Evolutionary conservation across 208 protist genomes (phyloP).

Genomic region (Acanthamoeba sp.): DNA sequence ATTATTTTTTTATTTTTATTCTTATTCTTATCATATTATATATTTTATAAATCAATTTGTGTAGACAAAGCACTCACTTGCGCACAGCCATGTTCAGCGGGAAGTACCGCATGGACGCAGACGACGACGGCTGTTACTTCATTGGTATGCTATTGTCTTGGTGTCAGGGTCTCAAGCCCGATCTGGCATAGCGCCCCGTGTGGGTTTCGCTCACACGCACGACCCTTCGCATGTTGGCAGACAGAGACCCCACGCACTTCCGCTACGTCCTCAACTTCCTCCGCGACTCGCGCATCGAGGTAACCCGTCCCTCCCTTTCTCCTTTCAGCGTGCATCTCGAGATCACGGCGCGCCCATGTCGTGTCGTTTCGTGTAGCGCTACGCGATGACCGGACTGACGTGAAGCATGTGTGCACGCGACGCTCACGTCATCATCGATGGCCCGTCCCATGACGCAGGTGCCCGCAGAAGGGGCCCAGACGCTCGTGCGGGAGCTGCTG

Average conservation of each 20-base stretch:
- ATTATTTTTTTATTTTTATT: too few species aligned
- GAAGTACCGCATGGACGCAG: slow-evolving; percentile 45
- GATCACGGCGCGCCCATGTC: too few species aligned
- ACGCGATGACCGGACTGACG: too few species aligned
- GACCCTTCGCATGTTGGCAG: background rate
- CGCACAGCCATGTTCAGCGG: slow-evolving; percentile 67
- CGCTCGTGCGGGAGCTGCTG: slow-evolving; percentile 45
- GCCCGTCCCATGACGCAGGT: too few species aligned
- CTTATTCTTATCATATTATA: too few species aligned
- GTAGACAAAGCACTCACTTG: too few species aligned
- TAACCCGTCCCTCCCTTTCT: background rate
- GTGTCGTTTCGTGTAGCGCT: too few species aligned
- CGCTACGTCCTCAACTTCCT: slow-evolving; percentile 73
- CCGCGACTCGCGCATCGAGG: background rate
- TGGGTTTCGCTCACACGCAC: background rate
- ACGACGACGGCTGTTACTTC: slow-evolving; percentile 72
- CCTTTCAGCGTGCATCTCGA: too few species aligned
- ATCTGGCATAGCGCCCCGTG: too few species aligned
- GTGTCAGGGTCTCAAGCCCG: too few species aligned
- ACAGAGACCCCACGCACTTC: slow-evolving; percentile 72
- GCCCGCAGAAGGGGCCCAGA: background rate
- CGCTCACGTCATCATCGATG: too few species aligned
- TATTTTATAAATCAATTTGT: too few species aligned
- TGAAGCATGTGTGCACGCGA: background rate
- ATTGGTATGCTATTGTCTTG: slow-evolving; percentile 34